A percentile compares a stretch with the other conserved stretches of the same genome.
Conservation (phyloP, 345 rosid genomes). For the Clarkia xantiana region DNA sequence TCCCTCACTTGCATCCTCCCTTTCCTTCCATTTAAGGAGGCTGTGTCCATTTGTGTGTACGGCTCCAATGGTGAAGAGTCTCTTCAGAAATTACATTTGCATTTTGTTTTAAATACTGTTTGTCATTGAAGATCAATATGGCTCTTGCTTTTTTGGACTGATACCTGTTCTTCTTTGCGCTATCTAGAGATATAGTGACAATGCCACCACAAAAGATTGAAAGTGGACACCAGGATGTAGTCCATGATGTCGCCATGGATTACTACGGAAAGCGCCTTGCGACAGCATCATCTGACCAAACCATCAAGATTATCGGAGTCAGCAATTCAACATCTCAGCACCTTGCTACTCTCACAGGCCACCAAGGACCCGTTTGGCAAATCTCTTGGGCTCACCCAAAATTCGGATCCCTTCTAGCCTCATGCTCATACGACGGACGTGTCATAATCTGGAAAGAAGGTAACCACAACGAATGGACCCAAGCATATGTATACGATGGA, state of each 20-base stretch:
- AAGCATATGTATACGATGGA: slow-evolving; percentile 8
- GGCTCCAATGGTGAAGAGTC: no score
- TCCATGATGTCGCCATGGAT: slow-evolving; percentile 28
- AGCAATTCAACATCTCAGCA: slow-evolving; percentile 18
- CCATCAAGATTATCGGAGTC: slow-evolving; percentile 22
- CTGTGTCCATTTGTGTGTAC: no score
- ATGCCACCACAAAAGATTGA: slow-evolving; percentile 25
- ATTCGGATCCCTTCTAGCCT: slow-evolving; percentile 13
- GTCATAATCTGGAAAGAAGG: slow-evolving; percentile 12
- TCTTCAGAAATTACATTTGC: no score
- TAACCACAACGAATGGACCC: slow-evolving; percentile 11
- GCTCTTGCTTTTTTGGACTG: no score
- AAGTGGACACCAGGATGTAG: slow-evolving; percentile 22
- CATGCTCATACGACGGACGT: slow-evolving; percentile 13
- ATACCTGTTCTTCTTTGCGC: not conserved
- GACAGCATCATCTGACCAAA: slow-evolving; percentile 18
- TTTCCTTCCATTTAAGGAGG: no score
- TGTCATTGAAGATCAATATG: no score
- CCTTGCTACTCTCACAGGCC: slow-evolving; percentile 12
- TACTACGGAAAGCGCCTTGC: slow-evolving; percentile 26
- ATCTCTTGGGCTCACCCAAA: slow-evolving; percentile 16
- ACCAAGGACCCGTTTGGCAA: slow-evolving; percentile 14
- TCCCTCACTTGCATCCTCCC: no score
- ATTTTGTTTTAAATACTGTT: no score
- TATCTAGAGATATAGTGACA: not conserved